phyloP scores from a whole-genome alignment of 2,329 filamentous ascomycete genomes.

The Xylaria sp. region DNA sequence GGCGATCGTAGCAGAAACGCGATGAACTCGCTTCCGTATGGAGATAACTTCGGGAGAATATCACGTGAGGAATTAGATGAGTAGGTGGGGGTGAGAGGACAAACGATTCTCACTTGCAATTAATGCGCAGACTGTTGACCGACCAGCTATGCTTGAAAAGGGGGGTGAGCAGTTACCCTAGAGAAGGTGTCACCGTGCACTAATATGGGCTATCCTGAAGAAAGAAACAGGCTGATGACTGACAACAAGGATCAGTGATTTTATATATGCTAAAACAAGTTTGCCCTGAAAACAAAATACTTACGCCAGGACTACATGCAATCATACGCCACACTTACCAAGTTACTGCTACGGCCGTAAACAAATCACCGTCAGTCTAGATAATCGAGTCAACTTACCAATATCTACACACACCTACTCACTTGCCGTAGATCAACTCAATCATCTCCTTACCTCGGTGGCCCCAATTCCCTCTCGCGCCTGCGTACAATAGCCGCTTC shows the following conservation, averaged over 20 bases:
- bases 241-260: background rate
- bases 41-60: background rate
- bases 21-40: background rate
- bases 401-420: background rate
- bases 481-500: conserved; percentile 47
- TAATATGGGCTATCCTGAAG: background rate
- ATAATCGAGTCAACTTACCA: too few species aligned
- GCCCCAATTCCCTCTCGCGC: conserved; percentile 36
- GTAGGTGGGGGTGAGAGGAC: background rate
- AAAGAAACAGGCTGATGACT: too few species aligned
- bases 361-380: too few species aligned
- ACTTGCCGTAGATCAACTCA: background rate
- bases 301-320: too few species aligned
- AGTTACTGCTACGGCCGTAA: too few species aligned
- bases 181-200: background rate
- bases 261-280: background rate
- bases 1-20: background rate
- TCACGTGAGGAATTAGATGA: background rate
- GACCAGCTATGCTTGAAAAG: background rate
- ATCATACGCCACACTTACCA: too few species aligned
- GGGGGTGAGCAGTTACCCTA: conserved; percentile 8
- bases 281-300: too few species aligned
- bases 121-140: too few species aligned
- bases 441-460: conserved; percentile 33
- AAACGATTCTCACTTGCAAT: too few species aligned